Evolutionary conservation across 1,284 basidiomycete species (phyloP).

Genomic region (Heterobasidion irregulare): DNA sequence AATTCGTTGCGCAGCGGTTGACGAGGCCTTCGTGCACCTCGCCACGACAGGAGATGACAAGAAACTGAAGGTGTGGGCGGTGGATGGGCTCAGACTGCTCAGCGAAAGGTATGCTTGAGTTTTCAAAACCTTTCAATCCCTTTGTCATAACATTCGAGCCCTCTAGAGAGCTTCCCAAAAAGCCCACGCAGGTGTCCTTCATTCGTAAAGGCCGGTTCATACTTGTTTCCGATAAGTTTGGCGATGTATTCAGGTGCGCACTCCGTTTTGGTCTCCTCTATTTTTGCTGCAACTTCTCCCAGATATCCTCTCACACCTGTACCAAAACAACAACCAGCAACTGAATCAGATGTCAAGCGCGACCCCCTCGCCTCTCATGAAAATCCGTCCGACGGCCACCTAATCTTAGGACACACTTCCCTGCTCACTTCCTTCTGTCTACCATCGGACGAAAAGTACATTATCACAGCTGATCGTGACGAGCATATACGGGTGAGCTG

Average conservation of each 20-base stretch:
- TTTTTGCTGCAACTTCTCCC: not conserved
- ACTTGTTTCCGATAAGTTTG: slow-evolving; percentile 79
- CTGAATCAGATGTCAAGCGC: slow-evolving; percentile 15
- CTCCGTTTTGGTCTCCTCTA: not conserved
- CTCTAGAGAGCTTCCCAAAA: slow-evolving; percentile 66
- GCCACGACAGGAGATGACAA: slow-evolving; percentile 77
- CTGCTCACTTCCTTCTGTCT: slow-evolving; percentile 70
- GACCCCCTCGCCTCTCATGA: slow-evolving; percentile 53
- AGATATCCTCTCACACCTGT: slow-evolving; percentile 41
- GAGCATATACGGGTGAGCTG: slow-evolving; percentile 90
- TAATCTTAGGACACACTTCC: slow-evolving; percentile 83
- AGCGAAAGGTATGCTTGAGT: slow-evolving; percentile 49
- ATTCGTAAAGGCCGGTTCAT: slow-evolving; percentile 50
- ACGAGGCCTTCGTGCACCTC: slow-evolving; percentile 38
- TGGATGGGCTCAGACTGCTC: slow-evolving; percentile 45
- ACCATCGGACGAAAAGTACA: slow-evolving; percentile 56
- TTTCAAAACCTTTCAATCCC: not conserved
- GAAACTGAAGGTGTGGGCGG: slow-evolving; percentile 62
- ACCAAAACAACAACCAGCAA: not conserved
- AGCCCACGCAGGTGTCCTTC: slow-evolving; percentile 58
- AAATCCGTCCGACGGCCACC: slow-evolving; percentile 65
- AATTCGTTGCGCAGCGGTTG: slow-evolving; percentile 54
- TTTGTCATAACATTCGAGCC: not conserved
- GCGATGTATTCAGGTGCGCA: slow-evolving; percentile 70
- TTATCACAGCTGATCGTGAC: slow-evolving; percentile 86